Conservation (phyloP, 2,329 filamentous ascomycete species). For the Helotiales sp. region DNA sequence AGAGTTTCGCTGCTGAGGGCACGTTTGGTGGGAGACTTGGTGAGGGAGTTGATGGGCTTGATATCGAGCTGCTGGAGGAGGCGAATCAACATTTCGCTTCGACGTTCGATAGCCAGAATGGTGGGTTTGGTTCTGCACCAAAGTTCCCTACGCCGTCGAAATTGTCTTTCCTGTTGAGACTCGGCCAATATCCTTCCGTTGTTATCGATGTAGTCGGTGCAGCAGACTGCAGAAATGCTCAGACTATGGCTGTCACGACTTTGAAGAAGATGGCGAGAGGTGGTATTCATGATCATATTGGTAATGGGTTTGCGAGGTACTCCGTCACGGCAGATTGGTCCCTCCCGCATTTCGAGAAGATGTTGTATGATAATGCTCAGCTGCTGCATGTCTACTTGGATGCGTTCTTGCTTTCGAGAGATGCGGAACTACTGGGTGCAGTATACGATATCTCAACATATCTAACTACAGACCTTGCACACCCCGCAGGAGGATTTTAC, state of each 20-base stretch:
- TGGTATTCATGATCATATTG: constrained; percentile 76
- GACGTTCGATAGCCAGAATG: constrained; percentile 79
- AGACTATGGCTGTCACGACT: constrained; percentile 80
- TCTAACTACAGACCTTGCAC: constrained; percentile 74
- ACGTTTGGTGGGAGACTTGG: constrained; percentile 57
- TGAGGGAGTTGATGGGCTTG: constrained; percentile 69
- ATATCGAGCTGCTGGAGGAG: constrained; percentile 90
- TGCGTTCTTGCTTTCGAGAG: constrained; percentile 66
- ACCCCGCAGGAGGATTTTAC: constrained; percentile 75
- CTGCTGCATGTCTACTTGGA: constrained; percentile 84
- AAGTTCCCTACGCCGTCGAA: constrained; percentile 93
- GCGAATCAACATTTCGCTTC: constrained; percentile 79
- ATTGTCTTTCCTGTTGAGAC: constrained; percentile 77
- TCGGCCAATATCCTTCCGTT: constrained; percentile 71
- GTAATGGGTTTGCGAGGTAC: constrained; percentile 81
- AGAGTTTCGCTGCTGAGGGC: constrained; percentile 88
- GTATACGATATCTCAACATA: constrained; percentile 88
- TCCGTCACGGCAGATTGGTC: constrained; percentile 93
- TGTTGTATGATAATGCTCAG: constrained; percentile 91
- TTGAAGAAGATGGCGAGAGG: constrained; percentile 77
- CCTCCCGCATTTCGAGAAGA: constrained; percentile 95
- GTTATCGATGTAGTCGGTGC: constrained; percentile 89
- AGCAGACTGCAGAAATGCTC: constrained; percentile 74
- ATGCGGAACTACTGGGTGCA: constrained; percentile 75
- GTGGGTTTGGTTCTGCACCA: constrained; percentile 79